A percentile compares a stretch with the other conserved stretches of the same genome.
Evolutionary conservation across 768 basidiomycete species (phyloP).

Genomic region (Tulasnella sp.): DNA sequence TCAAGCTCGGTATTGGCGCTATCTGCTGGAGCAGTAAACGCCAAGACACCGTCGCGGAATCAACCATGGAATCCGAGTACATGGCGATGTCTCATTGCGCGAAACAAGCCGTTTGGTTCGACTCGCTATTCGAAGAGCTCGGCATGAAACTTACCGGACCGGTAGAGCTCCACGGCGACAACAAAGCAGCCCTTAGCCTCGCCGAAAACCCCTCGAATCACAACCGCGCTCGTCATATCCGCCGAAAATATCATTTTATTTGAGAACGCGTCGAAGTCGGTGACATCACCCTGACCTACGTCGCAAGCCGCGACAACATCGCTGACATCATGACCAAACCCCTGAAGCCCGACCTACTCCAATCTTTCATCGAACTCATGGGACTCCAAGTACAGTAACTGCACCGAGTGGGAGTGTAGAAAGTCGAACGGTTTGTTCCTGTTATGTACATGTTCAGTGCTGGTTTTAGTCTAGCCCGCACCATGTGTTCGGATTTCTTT

Average conservation of each 20-base stretch:
- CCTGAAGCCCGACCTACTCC: slow-evolving; percentile 1
- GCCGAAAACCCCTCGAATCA: slow-evolving; percentile 25
- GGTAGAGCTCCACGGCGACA: slow-evolving; percentile 24
- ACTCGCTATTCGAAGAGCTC: slow-evolving; percentile 11
- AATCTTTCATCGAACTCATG: no score
- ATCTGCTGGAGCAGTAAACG: slow-evolving; percentile 33
- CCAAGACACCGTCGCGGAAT: slow-evolving; percentile 31
- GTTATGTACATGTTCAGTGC: no score
- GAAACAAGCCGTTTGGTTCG: slow-evolving; percentile 30
- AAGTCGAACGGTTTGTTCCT: no score
- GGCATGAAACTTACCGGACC: not conserved
- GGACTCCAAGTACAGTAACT: no score
- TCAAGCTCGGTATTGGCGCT: slow-evolving; percentile 27
- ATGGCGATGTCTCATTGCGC: slow-evolving; percentile 28
- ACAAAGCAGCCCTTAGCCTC: slow-evolving; percentile 26
- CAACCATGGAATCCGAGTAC: slow-evolving; percentile 36
- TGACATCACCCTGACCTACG: slow-evolving; percentile 9
- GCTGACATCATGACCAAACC: slow-evolving; percentile 23
- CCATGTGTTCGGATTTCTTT: no score
- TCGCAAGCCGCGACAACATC: slow-evolving; percentile 17
- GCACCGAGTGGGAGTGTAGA: no score
- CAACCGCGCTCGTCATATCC: slow-evolving; percentile 29
- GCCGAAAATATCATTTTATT: slow-evolving; percentile 28
- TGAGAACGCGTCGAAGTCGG: slow-evolving; percentile 21
- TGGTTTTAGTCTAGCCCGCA: no score